Evolutionary conservation across 345 rosid species (phyloP), one percentile per base, ranked within the genome.

Genomic region (Streptanthus diversifolius): DNA sequence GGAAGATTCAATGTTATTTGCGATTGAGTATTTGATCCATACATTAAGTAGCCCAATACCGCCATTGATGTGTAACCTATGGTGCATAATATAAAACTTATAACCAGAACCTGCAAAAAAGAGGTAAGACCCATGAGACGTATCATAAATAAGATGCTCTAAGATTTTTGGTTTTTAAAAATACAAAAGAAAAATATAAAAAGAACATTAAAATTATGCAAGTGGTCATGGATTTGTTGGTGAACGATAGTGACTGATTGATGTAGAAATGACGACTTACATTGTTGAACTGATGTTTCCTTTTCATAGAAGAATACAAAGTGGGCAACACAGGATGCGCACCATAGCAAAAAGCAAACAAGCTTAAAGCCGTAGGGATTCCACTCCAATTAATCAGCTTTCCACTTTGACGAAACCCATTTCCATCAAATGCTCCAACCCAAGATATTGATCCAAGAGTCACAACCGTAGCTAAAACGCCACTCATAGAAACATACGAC

Each of bases 401-500:
- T 43, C 86, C 79, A 3, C 81, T 67, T 44, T 76, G 73, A 45
- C 70, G 61, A 66, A 86, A 79, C 21, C 82, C 81, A 0, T 70
- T 68, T 12, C 80, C 76, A 25, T 81, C 70, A 1, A 53, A 48
- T n/a, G 54, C 35, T 13, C 86, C 80, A 60, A 79, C 80, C 40
- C 75, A 72, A 24, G 80, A 63, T 52, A 86, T 77, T 22, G 80
- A 86, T 32, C 75, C 77, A 62, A 79, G 37, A 19, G 82, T 58
- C n/a, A 84, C 18, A 4, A 59, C 14, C 35, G 82, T 77, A 30
- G 88, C 79, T 9, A 82, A 51, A 21, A 86, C 82, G 7, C 86
- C 85, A 7, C 85, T 74, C 52, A 82, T 81, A 0, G 90, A 83
- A 19, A 85, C 77, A 80, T 80, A 85, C 5, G 84, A 82, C 22